phyloP scores from a whole-genome alignment of 495 filamentous ascomycete genomes.

The Elasticomyces elasticus region DNA sequence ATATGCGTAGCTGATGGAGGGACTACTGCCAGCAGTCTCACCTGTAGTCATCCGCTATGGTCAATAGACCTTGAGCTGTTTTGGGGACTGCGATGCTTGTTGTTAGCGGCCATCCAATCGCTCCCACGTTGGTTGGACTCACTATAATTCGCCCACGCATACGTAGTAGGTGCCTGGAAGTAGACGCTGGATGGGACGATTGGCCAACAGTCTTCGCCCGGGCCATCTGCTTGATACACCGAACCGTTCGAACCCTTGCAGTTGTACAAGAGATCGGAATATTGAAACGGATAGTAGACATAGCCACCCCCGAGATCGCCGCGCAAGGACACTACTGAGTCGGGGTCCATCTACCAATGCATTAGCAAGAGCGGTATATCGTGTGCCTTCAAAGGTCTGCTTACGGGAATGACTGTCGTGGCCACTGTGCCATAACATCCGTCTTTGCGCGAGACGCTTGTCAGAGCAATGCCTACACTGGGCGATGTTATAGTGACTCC shows the following conservation, averaged over 20 bases:
- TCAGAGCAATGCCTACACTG: not conserved
- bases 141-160: not conserved
- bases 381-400: no score
- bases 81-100: not conserved
- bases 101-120: not conserved
- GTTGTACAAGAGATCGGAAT: not conserved
- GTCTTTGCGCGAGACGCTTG: not conserved
- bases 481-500: constrained; percentile 5
- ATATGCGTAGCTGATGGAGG: no score
- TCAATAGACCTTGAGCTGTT: not conserved
- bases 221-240: not conserved
- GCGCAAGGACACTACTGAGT: not conserved
- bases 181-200: not conserved
- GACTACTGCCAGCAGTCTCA: no score
- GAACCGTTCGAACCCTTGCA: not conserved
- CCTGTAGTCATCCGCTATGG: not conserved
- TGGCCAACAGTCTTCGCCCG: not conserved
- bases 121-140: not conserved
- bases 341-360: no score
- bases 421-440: not conserved
- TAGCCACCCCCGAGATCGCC: not conserved
- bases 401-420: not conserved
- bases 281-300: not conserved
- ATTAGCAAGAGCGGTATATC: no score
- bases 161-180: not conserved